Conservation (phyloP, 108 stramenopile genomes). For the Cyclotella atomus region DNA sequence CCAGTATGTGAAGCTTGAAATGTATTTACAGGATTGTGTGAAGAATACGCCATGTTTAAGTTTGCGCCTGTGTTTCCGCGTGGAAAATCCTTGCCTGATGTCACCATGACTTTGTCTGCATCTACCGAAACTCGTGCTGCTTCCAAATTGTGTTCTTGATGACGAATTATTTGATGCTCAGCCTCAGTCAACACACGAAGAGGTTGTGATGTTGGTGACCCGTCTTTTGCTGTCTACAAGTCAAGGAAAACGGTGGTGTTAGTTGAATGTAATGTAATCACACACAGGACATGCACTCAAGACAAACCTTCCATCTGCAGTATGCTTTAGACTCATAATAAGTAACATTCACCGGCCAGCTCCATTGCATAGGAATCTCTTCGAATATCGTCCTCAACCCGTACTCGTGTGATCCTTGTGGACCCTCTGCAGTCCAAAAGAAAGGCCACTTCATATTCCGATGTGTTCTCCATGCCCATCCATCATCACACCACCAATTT, state of each 20-base stretch:
- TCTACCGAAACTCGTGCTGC: constrained; percentile 61
- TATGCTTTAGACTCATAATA: constrained; percentile 95
- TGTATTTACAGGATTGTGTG: constrained; percentile 79
- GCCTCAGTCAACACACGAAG: constrained; percentile 90
- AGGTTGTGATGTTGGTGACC: constrained; percentile 62
- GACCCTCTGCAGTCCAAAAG: constrained; percentile 89
- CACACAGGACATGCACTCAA: no score
- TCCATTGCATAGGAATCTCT: constrained; percentile 87
- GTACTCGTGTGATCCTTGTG: constrained; percentile 89
- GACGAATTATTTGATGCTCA: constrained; percentile 89
- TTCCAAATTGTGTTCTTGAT: constrained; percentile 60
- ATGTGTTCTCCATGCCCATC: constrained; percentile 93
- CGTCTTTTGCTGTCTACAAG: constrained; percentile 55
- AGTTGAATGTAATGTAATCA: constrained; percentile 7
- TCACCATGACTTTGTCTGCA: constrained; percentile 76
- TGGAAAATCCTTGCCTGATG: constrained; percentile 68
- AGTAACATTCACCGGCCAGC: constrained; percentile 95
- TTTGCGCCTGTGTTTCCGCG: constrained; percentile 57
- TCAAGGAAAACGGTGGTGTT: neutral
- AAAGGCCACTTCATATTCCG: constrained; percentile 93
- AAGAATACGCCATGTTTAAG: constrained; percentile 83
- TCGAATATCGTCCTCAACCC: constrained; percentile 90
- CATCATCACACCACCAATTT: constrained; percentile 90
- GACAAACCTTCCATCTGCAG: constrained; percentile 91
- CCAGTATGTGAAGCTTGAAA: constrained; percentile 75